A percentile compares a stretch with the other conserved stretches of the same genome.
Conservation (phyloP, 2,329 filamentous ascomycete species). For the Aaosphaeria pasadenensis region DNA sequence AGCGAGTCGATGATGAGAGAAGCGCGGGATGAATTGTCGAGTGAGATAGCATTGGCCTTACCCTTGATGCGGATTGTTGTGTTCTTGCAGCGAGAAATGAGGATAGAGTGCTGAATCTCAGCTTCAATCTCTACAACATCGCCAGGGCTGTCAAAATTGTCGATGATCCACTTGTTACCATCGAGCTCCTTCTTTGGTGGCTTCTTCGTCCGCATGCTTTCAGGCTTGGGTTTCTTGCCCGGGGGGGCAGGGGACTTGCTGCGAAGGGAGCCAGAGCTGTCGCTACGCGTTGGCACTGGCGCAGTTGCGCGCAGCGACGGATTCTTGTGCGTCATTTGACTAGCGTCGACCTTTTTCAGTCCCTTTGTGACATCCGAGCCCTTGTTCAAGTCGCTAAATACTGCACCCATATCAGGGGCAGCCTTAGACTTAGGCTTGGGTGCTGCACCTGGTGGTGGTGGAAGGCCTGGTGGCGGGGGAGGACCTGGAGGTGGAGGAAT, state of each 20-base stretch:
- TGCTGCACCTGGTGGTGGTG: slow-evolving; percentile 40
- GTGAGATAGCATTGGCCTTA: slow-evolving; percentile 94
- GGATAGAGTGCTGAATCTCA: slow-evolving; percentile 78
- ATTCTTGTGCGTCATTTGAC: slow-evolving; percentile 98
- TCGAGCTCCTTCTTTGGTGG: slow-evolving; percentile 50
- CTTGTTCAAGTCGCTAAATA: slow-evolving; percentile 89
- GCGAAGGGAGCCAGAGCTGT: slow-evolving; percentile 50
- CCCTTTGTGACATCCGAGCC: slow-evolving; percentile 84
- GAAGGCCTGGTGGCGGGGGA: slow-evolving; percentile 63
- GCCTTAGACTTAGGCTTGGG: slow-evolving; percentile 51
- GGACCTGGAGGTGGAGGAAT: slow-evolving; percentile 66
- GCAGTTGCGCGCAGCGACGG: slow-evolving; percentile 75
- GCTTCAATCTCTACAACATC: slow-evolving; percentile 79
- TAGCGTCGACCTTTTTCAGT: slow-evolving; percentile 89
- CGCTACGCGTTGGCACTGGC: slow-evolving; percentile 60
- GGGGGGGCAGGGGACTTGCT: slow-evolving; percentile 84
- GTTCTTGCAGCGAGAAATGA: slow-evolving; percentile 90
- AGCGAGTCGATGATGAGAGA: slow-evolving; percentile 87
- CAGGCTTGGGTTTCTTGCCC: slow-evolving; percentile 56
- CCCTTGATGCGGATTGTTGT: slow-evolving; percentile 84
- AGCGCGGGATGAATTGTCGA: slow-evolving; percentile 83
- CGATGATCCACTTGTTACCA: slow-evolving; percentile 88
- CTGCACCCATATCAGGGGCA: slow-evolving; percentile 69
- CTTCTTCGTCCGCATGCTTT: slow-evolving; percentile 48
- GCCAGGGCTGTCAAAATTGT: slow-evolving; percentile 80